A percentile compares a stretch with the other conserved stretches of the same genome.
These are phyloP conservation scores for Aspergillus spinulosporus DNA, from an alignment of 2,329 filamentous ascomycete genomes.

Conservation along the genomic window DNA sequence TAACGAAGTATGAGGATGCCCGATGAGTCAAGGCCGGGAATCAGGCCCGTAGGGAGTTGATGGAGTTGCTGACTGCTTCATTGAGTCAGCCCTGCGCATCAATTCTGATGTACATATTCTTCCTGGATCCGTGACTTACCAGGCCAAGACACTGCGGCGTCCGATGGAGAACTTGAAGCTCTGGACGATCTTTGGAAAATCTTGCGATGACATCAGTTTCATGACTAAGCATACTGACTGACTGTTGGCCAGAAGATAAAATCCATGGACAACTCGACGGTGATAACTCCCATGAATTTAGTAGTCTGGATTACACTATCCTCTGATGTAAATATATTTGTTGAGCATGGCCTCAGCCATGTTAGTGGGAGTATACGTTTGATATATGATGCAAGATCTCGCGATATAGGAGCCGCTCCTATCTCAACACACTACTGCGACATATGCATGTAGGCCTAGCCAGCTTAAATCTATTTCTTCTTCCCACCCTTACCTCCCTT, in stretches of 20 bases:
- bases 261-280: too few species aligned
- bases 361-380: background rate
- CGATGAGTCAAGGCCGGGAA: slow-evolving; percentile 10
- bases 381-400: background rate
- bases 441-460: background rate
- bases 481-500: slow-evolving; percentile 39
- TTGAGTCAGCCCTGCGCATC: background rate
- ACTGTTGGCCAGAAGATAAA: too few species aligned
- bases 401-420: background rate
- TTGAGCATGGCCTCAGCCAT: too few species aligned
- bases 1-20: background rate
- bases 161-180: slow-evolving; percentile 5
- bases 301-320: too few species aligned
- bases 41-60: background rate
- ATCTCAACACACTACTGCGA: too few species aligned
- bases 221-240: slow-evolving; percentile 20
- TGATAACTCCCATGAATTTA: too few species aligned
- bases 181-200: slow-evolving; percentile 15
- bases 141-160: slow-evolving; percentile 4
- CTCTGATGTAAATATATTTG: too few species aligned
- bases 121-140: slow-evolving; percentile 5
- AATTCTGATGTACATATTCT: background rate
- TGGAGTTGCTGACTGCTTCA: background rate
- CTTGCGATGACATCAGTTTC: slow-evolving; percentile 22
- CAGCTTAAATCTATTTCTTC: slow-evolving; percentile 34